Conservation (phyloP, 2,329 filamentous ascomycete species). For the Xylariaceae sp. region DNA sequence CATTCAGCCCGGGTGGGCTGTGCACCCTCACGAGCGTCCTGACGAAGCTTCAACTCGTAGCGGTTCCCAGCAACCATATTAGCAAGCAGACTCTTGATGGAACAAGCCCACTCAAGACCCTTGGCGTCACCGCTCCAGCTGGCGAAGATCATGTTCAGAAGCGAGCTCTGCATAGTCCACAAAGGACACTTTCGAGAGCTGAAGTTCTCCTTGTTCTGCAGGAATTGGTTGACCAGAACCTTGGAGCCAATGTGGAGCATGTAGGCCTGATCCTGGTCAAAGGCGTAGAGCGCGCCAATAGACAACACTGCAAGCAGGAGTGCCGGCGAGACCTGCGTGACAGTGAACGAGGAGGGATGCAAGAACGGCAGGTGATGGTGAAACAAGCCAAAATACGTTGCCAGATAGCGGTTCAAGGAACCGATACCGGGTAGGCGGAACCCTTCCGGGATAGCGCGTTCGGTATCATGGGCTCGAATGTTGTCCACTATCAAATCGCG, state of each 20-base stretch:
- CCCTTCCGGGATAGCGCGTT: conserved; percentile 76
- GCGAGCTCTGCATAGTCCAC: conserved; percentile 96
- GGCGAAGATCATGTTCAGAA: conserved; percentile 97
- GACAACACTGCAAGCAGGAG: conserved; percentile 85
- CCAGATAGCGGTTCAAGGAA: conserved; percentile 83
- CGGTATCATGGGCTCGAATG: conserved; percentile 71
- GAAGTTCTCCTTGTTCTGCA: conserved; percentile 98
- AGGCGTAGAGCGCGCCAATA: conserved; percentile 92
- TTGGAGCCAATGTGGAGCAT: conserved; percentile 97
- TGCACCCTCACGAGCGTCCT: conserved; percentile 72
- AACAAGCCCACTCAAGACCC: conserved; percentile 96
- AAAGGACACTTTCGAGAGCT: conserved; percentile 94
- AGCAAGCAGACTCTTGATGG: conserved; percentile 93
- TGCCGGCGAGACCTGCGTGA: conserved; percentile 70
- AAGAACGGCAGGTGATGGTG: conserved; percentile 95
- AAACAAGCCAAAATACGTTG: conserved; percentile 94
- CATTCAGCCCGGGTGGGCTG: conserved; percentile 79
- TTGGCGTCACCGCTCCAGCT: conserved; percentile 99
- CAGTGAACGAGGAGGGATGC: conserved; percentile 84
- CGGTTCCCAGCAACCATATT: conserved; percentile 98
- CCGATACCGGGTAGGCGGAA: conserved; percentile 79
- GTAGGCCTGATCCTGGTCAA: conserved; percentile 94
- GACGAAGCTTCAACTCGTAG: conserved; percentile 90
- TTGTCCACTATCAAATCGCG: conserved; percentile 79
- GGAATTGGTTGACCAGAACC: conserved; percentile 90